phyloP scores from a whole-genome alignment of 805 yeast species.

The Sugiyamaella smithiae region DNA sequence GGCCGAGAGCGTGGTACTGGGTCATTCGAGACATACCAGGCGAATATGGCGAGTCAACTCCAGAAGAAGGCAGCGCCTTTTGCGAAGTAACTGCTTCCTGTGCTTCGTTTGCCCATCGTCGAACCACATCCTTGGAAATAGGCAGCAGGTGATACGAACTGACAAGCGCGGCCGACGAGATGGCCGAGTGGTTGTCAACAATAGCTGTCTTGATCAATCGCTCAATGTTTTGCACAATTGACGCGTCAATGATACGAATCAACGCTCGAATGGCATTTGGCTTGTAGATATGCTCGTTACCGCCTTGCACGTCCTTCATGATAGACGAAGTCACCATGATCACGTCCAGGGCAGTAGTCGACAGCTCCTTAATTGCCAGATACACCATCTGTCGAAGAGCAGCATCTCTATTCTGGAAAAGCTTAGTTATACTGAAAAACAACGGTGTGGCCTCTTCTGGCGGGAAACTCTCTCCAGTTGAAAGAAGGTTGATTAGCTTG shows the following conservation, averaged over 20 bases:
- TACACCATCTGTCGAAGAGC: slow-evolving; percentile 89
- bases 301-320: slow-evolving; percentile 95
- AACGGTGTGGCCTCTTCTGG: slow-evolving; percentile 85
- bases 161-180: slow-evolving; percentile 91
- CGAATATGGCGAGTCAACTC: slow-evolving; percentile 25
- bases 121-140: slow-evolving; percentile 85
- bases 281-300: slow-evolving; percentile 70
- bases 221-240: slow-evolving; percentile 88
- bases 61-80: slow-evolving; percentile 37
- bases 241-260: slow-evolving; percentile 78
- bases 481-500: slow-evolving; percentile 74
- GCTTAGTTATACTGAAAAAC: slow-evolving; percentile 89
- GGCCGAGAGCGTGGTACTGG: slow-evolving; percentile 94
- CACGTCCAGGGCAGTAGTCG: slow-evolving; percentile 81
- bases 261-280: slow-evolving; percentile 95
- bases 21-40: slow-evolving; percentile 63
- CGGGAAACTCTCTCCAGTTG: slow-evolving; percentile 85
- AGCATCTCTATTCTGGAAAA: slow-evolving; percentile 88
- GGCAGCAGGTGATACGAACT: slow-evolving; percentile 89
- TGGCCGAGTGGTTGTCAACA: slow-evolving; percentile 83
- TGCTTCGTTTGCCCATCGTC: slow-evolving; percentile 91
- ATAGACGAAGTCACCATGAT: slow-evolving; percentile 97
- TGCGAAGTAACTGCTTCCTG: slow-evolving; percentile 79
- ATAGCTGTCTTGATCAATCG: slow-evolving; percentile 88
- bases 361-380: slow-evolving; percentile 87